Percentiles rank a stretch among this genome's conserved stretches.
Conservation (phyloP, 2,329 filamentous ascomycete species). For the Pseudocercospora pini-densiflorae region DNA sequence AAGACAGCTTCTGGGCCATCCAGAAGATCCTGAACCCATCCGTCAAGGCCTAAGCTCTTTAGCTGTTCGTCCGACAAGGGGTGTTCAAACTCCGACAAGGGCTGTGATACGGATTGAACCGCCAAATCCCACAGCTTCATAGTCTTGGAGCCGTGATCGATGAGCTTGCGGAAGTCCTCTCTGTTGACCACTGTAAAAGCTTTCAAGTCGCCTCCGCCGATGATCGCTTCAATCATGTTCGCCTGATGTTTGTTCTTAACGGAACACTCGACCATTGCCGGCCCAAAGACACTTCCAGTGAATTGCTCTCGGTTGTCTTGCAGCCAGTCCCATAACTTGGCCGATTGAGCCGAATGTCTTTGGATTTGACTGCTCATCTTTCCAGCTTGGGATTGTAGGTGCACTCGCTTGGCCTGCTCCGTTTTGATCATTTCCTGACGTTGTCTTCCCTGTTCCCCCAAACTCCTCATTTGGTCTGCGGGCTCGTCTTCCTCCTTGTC, state of each 20-base stretch:
- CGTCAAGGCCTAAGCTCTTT: slow-evolving; percentile 68
- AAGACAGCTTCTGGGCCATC: slow-evolving; percentile 82
- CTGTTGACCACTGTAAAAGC: slow-evolving; percentile 76
- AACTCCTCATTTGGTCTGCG: slow-evolving; percentile 41
- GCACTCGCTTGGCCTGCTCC: slow-evolving; percentile 57
- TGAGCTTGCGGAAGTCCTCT: slow-evolving; percentile 75
- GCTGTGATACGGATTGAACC: slow-evolving; percentile 65
- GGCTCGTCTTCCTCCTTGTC: slow-evolving; percentile 50
- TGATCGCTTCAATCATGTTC: slow-evolving; percentile 62
- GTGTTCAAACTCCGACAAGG: slow-evolving; percentile 60
- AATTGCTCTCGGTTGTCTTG: slow-evolving; percentile 71
- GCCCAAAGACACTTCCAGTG: slow-evolving; percentile 77
- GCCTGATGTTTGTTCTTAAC: slow-evolving; percentile 73
- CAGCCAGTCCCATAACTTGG: slow-evolving; percentile 80
- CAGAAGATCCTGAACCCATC: slow-evolving; percentile 78
- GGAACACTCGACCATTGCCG: slow-evolving; percentile 78
- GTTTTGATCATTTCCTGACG: slow-evolving; percentile 45
- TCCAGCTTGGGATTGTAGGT: slow-evolving; percentile 74
- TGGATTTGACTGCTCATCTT: slow-evolving; percentile 68
- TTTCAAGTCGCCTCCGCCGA: slow-evolving; percentile 59
- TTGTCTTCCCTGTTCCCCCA: slow-evolving; percentile 41
- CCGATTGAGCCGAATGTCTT: slow-evolving; percentile 65
- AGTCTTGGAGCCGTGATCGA: slow-evolving; percentile 64
- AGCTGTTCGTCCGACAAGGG: slow-evolving; percentile 63
- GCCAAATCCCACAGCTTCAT: slow-evolving; percentile 72